phyloP scores from a whole-genome alignment of 768 basidiomycete species.

The Termitomyces sp. region DNA sequence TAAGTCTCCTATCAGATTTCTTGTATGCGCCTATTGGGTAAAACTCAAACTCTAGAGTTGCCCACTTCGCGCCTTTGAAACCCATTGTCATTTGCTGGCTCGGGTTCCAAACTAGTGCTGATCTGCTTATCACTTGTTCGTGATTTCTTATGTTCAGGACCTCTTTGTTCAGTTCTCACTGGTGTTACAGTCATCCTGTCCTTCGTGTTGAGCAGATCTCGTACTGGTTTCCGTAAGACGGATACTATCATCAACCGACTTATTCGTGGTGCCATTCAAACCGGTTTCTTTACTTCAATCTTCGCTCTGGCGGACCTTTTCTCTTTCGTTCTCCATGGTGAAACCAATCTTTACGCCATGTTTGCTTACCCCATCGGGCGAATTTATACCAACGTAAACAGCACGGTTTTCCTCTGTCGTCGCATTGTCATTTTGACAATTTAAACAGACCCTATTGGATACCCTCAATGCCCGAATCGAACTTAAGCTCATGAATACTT shows the following conservation, averaged over 20 bases:
- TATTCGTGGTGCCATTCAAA: constrained; percentile 52
- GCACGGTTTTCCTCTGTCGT: constrained; percentile 5
- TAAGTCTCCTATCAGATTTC: constrained; percentile 18
- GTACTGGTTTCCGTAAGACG: constrained; percentile 49
- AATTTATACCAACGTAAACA: constrained; percentile 38
- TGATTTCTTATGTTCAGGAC: not conserved
- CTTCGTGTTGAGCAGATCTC: constrained; percentile 32
- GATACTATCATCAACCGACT: constrained; percentile 51
- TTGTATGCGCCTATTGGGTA: not conserved
- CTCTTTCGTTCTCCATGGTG: constrained; percentile 28
- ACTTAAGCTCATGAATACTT: constrained; percentile 22
- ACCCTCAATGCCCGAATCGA: constrained; percentile 37
- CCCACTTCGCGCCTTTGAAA: constrained; percentile 35
- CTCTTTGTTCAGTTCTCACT: not conserved
- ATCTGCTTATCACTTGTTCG: constrained; percentile 42
- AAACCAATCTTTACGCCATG: constrained; percentile 26
- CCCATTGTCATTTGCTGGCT: constrained; percentile 45
- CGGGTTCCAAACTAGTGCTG: constrained; percentile 38
- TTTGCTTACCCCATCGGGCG: constrained; percentile 24
- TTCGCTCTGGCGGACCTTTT: constrained; percentile 51
- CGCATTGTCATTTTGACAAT: not conserved
- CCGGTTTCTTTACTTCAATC: constrained; percentile 47
- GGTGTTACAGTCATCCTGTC: constrained; percentile 21
- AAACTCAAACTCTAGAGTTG: constrained; percentile 25
- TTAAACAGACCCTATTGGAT: constrained; percentile 36